Evolutionary conservation across 345 rosid species (phyloP).

Genomic region (Heritiera fomes): DNA sequence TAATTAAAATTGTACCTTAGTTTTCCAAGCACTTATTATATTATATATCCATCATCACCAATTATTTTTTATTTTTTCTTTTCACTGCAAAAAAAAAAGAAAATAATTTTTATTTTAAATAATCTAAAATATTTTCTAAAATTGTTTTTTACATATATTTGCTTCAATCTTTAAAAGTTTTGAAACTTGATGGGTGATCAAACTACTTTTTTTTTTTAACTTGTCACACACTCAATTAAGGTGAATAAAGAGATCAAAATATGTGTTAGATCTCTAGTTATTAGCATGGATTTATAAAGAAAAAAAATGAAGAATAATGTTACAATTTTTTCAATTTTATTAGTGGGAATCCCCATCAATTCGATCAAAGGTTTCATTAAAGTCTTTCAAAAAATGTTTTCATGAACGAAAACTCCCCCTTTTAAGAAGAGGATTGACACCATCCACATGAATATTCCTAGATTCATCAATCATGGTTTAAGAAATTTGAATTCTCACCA

Average conservation of each 20-base stretch:
- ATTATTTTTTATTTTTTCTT: too few relatives aligned
- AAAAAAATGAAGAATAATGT: background rate
- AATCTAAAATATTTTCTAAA: too few relatives aligned
- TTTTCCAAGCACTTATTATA: too few relatives aligned
- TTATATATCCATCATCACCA: too few relatives aligned
- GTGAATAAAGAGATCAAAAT: background rate
- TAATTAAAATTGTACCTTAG: background rate
- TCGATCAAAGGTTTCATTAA: background rate
- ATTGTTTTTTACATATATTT: too few relatives aligned
- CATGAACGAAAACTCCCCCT: background rate
- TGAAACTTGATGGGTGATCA: too few relatives aligned
- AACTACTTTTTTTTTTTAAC: too few relatives aligned
- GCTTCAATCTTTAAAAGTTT: too few relatives aligned
- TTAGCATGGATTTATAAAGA: background rate
- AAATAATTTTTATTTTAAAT: too few relatives aligned
- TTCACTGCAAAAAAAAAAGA: too few relatives aligned
- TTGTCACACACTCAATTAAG: too few relatives aligned
- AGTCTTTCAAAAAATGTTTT: background rate
- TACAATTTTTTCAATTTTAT: background rate
- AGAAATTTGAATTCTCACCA: background rate
- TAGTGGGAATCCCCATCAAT: background rate
- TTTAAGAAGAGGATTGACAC: background rate
- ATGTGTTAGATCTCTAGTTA: background rate
- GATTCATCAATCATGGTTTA: background rate
- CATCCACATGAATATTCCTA: background rate